Conservation (phyloP, 108 stramenopile genomes). For the Nitzschia putrida region DNA sequence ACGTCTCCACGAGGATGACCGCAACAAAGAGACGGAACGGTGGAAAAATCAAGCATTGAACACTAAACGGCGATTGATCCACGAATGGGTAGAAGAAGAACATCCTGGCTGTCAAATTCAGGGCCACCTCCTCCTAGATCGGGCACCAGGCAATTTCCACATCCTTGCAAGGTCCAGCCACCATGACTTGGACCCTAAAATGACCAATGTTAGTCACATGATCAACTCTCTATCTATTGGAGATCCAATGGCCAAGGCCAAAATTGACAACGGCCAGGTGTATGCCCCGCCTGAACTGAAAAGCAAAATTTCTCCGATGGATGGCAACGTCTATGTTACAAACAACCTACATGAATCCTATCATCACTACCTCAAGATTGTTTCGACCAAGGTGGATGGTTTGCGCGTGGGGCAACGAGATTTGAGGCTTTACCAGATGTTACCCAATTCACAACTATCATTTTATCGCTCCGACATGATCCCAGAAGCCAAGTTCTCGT, state of each 20-base stretch:
- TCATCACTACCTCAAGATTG: conserved; percentile 93
- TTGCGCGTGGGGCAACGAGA: conserved; percentile 35
- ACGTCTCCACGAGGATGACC: conserved; percentile 58
- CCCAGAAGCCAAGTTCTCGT: conserved; percentile 63
- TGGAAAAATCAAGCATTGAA: conserved; percentile 20
- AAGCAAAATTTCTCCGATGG: conserved; percentile 68
- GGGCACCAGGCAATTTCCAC: conserved; percentile 96
- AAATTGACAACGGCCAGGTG: conserved; percentile 15
- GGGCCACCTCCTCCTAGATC: conserved; percentile 85
- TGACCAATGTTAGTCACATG: conserved; percentile 89
- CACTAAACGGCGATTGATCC: conserved; percentile 24
- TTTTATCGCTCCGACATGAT: conserved; percentile 65
- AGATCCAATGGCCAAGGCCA: conserved; percentile 27
- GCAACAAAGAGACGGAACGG: conserved; percentile 1
- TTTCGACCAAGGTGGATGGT: conserved; percentile 61
- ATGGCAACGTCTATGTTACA: conserved; percentile 75
- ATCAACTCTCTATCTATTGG: conserved; percentile 85
- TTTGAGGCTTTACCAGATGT: conserved; percentile 70
- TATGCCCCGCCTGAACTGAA: conserved; percentile 41
- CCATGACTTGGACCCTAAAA: conserved; percentile 82
- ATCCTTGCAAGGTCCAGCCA: conserved; percentile 78
- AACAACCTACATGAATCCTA: conserved; percentile 79
- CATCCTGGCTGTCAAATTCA: conserved; percentile 88
- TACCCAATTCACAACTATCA: conserved; percentile 70
- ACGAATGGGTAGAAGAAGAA: conserved; percentile 58